Base-by-base conservation (phyloP, 345 rosid genomes). In the Aurinia saxatilis region DNA sequence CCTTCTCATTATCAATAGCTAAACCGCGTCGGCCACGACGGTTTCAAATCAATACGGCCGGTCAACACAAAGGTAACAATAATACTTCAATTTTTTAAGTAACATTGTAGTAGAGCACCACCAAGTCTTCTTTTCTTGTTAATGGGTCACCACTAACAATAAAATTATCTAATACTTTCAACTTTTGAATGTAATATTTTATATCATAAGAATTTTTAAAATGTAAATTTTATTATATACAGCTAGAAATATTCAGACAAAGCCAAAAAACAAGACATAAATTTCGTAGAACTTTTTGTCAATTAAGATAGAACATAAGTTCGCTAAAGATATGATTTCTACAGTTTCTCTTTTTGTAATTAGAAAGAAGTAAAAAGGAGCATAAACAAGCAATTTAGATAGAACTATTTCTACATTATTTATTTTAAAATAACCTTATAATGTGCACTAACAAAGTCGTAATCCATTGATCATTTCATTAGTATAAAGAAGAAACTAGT, bases 11-110 rank as follows among this genome's bases (percentile, higher is more conserved):
- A 11, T 45, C 59, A 23, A 58, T 42, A 49, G 48, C 44, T 33
- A 57, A 67, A 67, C 52, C 59, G 65, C 59, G 66, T 54, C 56
- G 59, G 51, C 37, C 72, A 57, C 58, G 58, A 57, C 45, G 59
- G 50, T 1, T 35, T 34, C 37, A 50, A 15, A 60, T 15, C 12
- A 65, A 34, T 21, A 40, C 51, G 17, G 36, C 10, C 8, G 36
- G 48, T 55, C 63, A 66, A 55, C 8, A n/a, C 7, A 48, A 14
- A 49, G 25, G 41, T 48, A 67, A 39, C 46, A 10, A 39, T 2
- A 21, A 21, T 1, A 1, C 2, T 21, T 21, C 25, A 21, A 21
- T 4, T 4, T 21, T 21, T 21, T 21, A 21, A 21, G 25, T 21
- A 21, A 2, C 25, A 21, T 21, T 21, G 25, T 21, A 21, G 25